Conservation (phyloP, 148 eudicot species). For the Salicornia ramosissima region DNA sequence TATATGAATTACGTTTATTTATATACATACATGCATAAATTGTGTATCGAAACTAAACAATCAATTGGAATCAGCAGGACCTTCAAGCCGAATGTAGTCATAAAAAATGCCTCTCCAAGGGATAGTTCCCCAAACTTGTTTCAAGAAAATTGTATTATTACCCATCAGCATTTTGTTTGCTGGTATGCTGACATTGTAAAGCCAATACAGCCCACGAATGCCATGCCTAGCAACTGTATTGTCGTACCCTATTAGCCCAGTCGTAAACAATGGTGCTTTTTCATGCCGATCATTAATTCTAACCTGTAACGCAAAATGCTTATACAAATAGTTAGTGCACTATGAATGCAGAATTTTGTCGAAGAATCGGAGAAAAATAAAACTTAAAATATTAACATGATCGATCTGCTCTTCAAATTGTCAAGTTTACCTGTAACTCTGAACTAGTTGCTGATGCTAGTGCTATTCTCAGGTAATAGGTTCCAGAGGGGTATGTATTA, state of each 20-base stretch:
- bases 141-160: slow-evolving; percentile 48
- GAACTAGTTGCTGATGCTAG: slow-evolving; percentile 66
- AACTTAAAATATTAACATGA: not conserved
- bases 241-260: slow-evolving; percentile 49
- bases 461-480: slow-evolving; percentile 64
- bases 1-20: not conserved
- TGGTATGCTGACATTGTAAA: slow-evolving; percentile 45
- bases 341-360: not conserved
- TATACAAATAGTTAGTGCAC: slow-evolving; percentile 2
- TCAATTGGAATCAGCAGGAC: slow-evolving; percentile 20
- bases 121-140: slow-evolving; percentile 36
- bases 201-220: slow-evolving; percentile 58
- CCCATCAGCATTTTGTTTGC: slow-evolving; percentile 35
- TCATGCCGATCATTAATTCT: slow-evolving; percentile 39
- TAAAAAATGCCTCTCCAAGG: slow-evolving; percentile 56
- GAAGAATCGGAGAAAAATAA: not conserved
- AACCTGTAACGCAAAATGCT: slow-evolving; percentile 27
- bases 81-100: slow-evolving; percentile 63
- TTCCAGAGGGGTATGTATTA: slow-evolving; percentile 24
- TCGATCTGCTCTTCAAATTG: not conserved
- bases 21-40: not conserved
- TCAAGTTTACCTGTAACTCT: slow-evolving; percentile 46
- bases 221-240: slow-evolving; percentile 68
- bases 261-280: slow-evolving; percentile 37
- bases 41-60: not conserved